Evolutionary conservation across 768 basidiomycete genomes (phyloP).

Genomic region (Clitopilus hobsonii): DNA sequence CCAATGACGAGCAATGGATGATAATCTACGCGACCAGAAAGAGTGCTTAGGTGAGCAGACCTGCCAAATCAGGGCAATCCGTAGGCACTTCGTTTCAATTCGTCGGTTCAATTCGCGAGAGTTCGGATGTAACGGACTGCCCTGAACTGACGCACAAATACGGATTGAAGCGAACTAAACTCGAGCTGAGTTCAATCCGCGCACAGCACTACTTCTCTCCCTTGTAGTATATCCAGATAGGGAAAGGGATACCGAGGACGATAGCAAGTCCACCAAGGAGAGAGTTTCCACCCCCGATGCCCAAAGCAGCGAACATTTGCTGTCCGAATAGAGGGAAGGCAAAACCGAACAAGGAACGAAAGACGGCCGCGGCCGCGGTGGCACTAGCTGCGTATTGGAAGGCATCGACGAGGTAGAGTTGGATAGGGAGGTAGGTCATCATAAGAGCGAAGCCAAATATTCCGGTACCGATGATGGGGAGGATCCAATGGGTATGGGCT

Average conservation of each 20-base stretch:
- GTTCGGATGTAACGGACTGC: too few species aligned
- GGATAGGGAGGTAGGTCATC: slow-evolving; percentile 52
- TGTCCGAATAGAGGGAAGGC: slow-evolving; percentile 44
- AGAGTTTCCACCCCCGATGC: slow-evolving; percentile 66
- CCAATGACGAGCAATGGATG: too few species aligned
- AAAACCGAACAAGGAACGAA: slow-evolving; percentile 44
- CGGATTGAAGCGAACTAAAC: too few species aligned
- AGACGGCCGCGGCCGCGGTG: slow-evolving; percentile 55
- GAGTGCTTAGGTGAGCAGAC: too few species aligned
- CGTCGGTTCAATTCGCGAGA: too few species aligned
- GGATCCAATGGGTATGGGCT: slow-evolving; percentile 64
- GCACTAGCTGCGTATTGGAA: slow-evolving; percentile 72
- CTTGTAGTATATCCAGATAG: slow-evolving; percentile 64
- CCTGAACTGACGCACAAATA: too few species aligned
- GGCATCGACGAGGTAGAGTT: slow-evolving; percentile 67
- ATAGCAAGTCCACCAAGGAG: slow-evolving; percentile 56
- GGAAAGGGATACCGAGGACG: slow-evolving; percentile 67
- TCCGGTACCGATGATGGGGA: slow-evolving; percentile 65
- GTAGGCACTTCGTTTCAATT: too few species aligned
- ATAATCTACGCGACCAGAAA: too few species aligned
- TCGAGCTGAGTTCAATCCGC: too few species aligned
- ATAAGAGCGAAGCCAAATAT: slow-evolving; percentile 52
- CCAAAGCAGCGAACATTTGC: slow-evolving; percentile 61
- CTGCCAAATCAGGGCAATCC: too few species aligned
- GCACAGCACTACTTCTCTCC: too few species aligned